These are phyloP conservation scores for Puccinia hordei DNA, from an alignment of 1,284 basidiomycete species.

Conservation along the genomic window DNA sequence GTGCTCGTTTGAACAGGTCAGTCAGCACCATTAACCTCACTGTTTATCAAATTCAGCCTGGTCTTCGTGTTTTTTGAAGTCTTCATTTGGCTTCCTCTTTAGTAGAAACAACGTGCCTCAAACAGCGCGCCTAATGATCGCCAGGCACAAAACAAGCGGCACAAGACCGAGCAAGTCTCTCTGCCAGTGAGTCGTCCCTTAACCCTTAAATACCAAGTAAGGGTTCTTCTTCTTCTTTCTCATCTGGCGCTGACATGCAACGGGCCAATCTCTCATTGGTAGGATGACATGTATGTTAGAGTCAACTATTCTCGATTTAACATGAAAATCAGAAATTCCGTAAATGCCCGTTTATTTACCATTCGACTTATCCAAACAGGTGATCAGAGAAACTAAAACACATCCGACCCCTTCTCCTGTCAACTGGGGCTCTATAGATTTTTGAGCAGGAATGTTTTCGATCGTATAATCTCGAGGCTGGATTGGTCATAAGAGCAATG, in stretches of 20 bases:
- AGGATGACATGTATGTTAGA: conserved; percentile 44
- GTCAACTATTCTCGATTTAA: conserved; percentile 42
- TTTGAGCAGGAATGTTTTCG: conserved; percentile 43
- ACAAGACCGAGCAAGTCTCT: conserved; percentile 20
- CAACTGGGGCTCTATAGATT: conserved; percentile 8
- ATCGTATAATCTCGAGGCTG: conserved; percentile 34
- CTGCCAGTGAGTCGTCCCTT: conserved; percentile 18
- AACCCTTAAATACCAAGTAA: neutral
- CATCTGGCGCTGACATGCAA: neutral
- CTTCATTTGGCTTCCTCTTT: conserved; percentile 30
- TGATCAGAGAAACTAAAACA: neutral
- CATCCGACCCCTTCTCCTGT: neutral
- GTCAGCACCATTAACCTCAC: neutral
- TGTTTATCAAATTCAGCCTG: neutral
- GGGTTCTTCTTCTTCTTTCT: neutral
- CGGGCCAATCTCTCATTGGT: neutral
- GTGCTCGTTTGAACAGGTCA: conserved; percentile 34
- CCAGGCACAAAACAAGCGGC: conserved; percentile 17
- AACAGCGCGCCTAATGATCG: conserved; percentile 28
- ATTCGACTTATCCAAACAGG: neutral
- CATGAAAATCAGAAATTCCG: conserved; percentile 46
- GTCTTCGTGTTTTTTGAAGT: neutral
- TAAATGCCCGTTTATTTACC: neutral
- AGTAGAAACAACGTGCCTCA: conserved; percentile 40
- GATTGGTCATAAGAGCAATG: conserved; percentile 40